Evolutionary conservation across 106 monocot species (phyloP), one percentile per base, ranked within the genome.

Genomic region (Narthecium ossifragum): DNA sequence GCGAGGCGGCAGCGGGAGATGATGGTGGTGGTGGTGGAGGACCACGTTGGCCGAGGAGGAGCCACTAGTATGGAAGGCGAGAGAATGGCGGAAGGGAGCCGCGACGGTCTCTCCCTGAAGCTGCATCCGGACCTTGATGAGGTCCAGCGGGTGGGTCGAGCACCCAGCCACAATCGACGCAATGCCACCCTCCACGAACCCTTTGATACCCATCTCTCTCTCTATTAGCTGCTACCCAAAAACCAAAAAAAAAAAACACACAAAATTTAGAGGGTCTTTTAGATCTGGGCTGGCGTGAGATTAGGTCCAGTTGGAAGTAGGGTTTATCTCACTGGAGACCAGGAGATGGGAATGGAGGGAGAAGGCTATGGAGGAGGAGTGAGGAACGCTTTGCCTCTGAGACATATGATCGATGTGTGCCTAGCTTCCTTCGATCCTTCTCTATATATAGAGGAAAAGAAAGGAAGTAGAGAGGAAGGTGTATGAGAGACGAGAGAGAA

Each of bases 71-170:
- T 23, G 59, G 31, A 54, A 43, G 26, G 34, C 46, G 53, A 51
- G 37, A 24, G 43, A 51, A n/a, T 52, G 39, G 60, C 58, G 52
- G 23, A 48, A 47, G 31, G 66, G 58, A 14, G 40, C 25, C 36
- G 47, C 17, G 58, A 25, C 21, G 69, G 71, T 26, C 55, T 78
- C 81, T 1, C 82, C 81, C 51, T 81, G 78, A 26, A 86, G 71
- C 63, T 86, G 86, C 81, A 86, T 81, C 0, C 86, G 73, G 46
- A 86, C 86, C 71, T 86, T 86, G 56, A 86, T 68, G 5, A 86
- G 73, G 59, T 86, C 81, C 38, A 86, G 63, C 18, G 86, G 86
- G 56, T 86, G 86, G 51, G 78, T 86, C 20, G 75, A 78, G 78
- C 78, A 78, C 7, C 81, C 81, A 25, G 81, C 86, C 9, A 86